Evolutionary conservation across 306 rosid species (phyloP), one percentile per base, ranked within the genome.

Genomic region (Betula pendula): DNA sequence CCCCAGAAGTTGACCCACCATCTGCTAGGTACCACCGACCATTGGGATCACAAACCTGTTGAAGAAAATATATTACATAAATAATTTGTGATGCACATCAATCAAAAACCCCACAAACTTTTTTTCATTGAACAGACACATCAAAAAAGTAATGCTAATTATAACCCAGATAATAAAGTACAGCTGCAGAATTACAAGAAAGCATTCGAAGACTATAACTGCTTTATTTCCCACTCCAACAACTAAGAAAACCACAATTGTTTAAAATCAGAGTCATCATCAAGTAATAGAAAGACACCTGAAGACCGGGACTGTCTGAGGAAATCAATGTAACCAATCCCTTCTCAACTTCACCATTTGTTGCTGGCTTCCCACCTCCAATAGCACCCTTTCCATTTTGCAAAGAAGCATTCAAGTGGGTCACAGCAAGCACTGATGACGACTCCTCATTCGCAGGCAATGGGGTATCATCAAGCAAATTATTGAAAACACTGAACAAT

Each of bases 1-100:
- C 99, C 75, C 97, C 97, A 44, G 97, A 96, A 73, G 90, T 86
- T 66, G 82, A 87, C 59, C 90, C 86, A 73, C 81, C 68, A 82
- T 95, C 99, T 67, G 97, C 97, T 81, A 87, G 81, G 84, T 90
- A 92, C 99, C 99, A 95, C 72, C 92, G 96, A 77, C 99, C 97
- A 65, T 84, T 92, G 65, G 96, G 94, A 76, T 95, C 99, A 88
- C 96, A 88, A 59, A 92, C 92, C 99, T 95, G 76, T 43, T 73
- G 73, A 84, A 80, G 81, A 79, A 70, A 78, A 81, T 70, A 72
- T 77, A 71, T n/a, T 40, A 48, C 35, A 66, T 38, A 58, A 48
- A 67, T 68, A 53, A 70, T 53, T 25, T 72, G 29, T 15, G 24
- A 13, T 49, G 14, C 73, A 68, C 20, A 42, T n/a, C 56, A 72